phyloP scores from a whole-genome alignment of 73 alveolate species.

The Durusdinium trenchii region DNA sequence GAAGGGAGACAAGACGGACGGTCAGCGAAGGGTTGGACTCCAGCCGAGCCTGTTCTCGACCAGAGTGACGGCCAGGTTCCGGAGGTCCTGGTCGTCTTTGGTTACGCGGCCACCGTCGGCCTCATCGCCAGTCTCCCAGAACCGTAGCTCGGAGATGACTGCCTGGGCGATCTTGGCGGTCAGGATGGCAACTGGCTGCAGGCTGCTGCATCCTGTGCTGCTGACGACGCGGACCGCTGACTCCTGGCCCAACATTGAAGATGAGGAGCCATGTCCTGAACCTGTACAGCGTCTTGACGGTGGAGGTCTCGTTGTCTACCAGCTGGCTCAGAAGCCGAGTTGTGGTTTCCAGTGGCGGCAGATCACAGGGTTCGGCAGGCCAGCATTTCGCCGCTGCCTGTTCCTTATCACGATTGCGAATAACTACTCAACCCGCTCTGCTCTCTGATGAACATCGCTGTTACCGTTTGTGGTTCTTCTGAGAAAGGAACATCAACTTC shows the following conservation, averaged over 20 bases:
- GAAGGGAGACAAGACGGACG: too few relatives aligned
- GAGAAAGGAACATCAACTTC: too few relatives aligned
- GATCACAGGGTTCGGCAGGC: too few relatives aligned
- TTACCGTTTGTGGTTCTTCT: too few relatives aligned
- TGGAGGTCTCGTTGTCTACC: background rate
- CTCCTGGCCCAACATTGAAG: background rate
- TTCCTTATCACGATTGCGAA: too few relatives aligned
- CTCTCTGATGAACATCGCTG: too few relatives aligned
- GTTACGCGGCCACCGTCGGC: background rate
- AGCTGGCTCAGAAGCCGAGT: too few relatives aligned
- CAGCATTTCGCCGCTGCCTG: too few relatives aligned
- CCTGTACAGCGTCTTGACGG: background rate
- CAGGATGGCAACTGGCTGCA: background rate
- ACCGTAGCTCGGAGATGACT: background rate
- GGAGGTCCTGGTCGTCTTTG: background rate
- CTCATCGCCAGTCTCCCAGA: constrained; percentile 9
- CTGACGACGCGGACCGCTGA: constrained; percentile 4
- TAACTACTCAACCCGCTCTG: too few relatives aligned
- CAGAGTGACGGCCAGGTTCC: background rate
- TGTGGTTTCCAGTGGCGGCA: too few relatives aligned
- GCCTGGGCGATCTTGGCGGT: constrained; percentile 15
- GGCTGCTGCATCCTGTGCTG: background rate
- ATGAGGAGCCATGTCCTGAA: background rate
- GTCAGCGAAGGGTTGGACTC: background rate
- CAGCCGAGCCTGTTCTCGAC: constrained; percentile 20